Evolutionary conservation across 441 rosid genomes (phyloP), one percentile per base, ranked within the genome.

Genomic region (Melastoma candidum): DNA sequence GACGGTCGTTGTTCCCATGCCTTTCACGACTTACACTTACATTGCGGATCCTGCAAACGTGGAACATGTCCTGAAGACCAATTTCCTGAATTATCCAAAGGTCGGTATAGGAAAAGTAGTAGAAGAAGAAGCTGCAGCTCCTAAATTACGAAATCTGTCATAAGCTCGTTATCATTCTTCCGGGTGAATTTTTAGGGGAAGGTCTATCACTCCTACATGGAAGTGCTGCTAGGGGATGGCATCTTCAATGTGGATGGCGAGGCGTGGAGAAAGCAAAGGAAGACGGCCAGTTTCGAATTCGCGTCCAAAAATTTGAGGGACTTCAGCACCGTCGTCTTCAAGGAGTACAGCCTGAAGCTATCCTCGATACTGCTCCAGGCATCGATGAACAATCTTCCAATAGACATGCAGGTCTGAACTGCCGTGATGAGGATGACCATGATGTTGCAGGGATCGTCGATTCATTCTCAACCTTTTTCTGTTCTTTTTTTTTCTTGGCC

Each of bases 241-340:
- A 88, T 92, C 44, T 92, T 92, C 57, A 88, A 92, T 63, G 85
- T 71, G 1, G 98, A 88, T 61, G 98, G 98, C 12, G 95, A 85
- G 59, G 73, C 76, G 0, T 92, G 97, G 98, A 92, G 85, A 65
- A 82, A 78, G 62, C 97, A 88, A 53, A 85, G 98, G 64, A 87
- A 92, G 76, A 82, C 97, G 0, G 97, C 98, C 7, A 92, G 98
- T 63, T 88, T 92, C 32, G 94, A 92, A 65, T 88, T 92, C 57
- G 97, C 98, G 52, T 92, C 98, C 53, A 92, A 86, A 84, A 92
- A 88, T 69, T 74, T 84, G n/a, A 83, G 87, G 68, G 96, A 85
- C 59, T 85, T 83, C 60, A 92, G 96, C 70, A 80, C 90, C n/a
- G 65, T 72, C n/a, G 95, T 92, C 49, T 92, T 92, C 72, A 79